Evolutionary conservation across 257 asterid genomes (phyloP).

Genomic region (Ehretia macrophylla): DNA sequence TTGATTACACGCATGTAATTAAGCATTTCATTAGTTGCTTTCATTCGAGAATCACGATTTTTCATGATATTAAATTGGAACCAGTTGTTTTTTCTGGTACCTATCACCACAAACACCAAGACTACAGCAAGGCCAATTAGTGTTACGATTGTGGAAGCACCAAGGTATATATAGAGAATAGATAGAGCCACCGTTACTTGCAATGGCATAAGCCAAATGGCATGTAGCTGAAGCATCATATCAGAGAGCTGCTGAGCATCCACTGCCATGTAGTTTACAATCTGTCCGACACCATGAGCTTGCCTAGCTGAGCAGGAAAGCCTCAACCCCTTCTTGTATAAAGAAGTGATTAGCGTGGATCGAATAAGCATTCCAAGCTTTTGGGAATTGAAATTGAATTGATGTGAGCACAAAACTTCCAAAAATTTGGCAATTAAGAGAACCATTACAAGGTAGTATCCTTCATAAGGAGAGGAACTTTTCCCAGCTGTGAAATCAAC

Average conservation of each 20-base stretch:
- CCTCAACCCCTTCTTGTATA: slow-evolving; percentile 75
- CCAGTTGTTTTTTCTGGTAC: slow-evolving; percentile 52
- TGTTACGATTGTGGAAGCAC: slow-evolving; percentile 51
- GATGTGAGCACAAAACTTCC: slow-evolving; percentile 80
- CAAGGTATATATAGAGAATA: slow-evolving; percentile 58
- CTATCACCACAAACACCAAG: slow-evolving; percentile 43
- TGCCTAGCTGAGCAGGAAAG: slow-evolving; percentile 84
- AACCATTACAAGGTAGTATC: slow-evolving; percentile 62
- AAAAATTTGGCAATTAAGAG: slow-evolving; percentile 63
- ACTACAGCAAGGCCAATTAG: slow-evolving; percentile 42
- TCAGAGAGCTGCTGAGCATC: slow-evolving; percentile 95
- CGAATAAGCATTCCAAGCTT: slow-evolving; percentile 89
- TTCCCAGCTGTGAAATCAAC: slow-evolving; percentile 69
- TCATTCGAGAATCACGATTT: slow-evolving; percentile 84
- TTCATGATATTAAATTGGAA: slow-evolving; percentile 70
- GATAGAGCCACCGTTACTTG: slow-evolving; percentile 64
- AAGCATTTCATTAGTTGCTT: slow-evolving; percentile 92
- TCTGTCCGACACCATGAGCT: slow-evolving; percentile 89
- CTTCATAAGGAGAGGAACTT: slow-evolving; percentile 53
- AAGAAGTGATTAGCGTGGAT: slow-evolving; percentile 66
- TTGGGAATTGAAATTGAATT: slow-evolving; percentile 79
- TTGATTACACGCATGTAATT: slow-evolving; percentile 87
- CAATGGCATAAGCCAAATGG: slow-evolving; percentile 85
- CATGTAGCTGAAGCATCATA: slow-evolving; percentile 89
- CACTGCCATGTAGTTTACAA: slow-evolving; percentile 95